Conservation (phyloP, 139 green algal genomes). For the Picocystis salinarum region DNA sequence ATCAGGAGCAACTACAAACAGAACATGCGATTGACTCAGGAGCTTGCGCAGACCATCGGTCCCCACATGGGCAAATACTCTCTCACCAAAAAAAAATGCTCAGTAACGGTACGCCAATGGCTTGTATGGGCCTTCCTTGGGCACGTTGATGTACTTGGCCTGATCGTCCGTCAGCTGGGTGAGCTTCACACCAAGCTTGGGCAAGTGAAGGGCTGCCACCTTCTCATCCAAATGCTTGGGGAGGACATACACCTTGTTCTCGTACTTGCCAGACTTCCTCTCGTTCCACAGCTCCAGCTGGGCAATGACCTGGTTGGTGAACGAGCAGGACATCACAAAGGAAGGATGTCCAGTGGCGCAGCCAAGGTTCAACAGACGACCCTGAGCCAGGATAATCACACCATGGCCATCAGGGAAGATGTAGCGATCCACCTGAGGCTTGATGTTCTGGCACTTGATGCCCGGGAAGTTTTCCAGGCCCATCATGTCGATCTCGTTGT, state of each 20-base stretch:
- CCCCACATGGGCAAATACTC: too few species aligned
- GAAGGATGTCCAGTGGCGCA: constrained; percentile 97
- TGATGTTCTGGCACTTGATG: constrained; percentile 97
- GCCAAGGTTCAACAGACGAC: constrained; percentile 97
- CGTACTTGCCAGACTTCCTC: constrained; percentile 72
- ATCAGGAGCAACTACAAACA: too few species aligned
- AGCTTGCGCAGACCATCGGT: too few species aligned
- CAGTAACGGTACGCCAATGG: constrained; percentile 89
- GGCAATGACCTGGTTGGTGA: constrained; percentile 99
- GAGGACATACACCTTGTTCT: constrained; percentile 99
- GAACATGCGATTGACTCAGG: too few species aligned
- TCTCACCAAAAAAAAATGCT: too few species aligned
- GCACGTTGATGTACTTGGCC: constrained; percentile 94
- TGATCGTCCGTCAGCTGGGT: constrained; percentile 74
- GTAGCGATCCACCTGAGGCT: constrained; percentile 90
- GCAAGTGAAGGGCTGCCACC: constrained; percentile 78
- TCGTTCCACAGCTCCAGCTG: constrained; percentile 99
- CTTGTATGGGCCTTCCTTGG: constrained; percentile 86
- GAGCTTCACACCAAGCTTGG: constrained; percentile 91
- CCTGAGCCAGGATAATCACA: constrained; percentile 95
- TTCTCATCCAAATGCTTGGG: constrained; percentile 99
- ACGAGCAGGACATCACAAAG: constrained; percentile 99
- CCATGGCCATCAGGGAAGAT: constrained; percentile 97
- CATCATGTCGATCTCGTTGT: constrained; percentile 99
- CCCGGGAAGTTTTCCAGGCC: constrained; percentile 63